Percentiles rank a stretch among this genome's conserved stretches.
Conservation (phyloP, 345 rosid genomes). For the Mangifera indica region DNA sequence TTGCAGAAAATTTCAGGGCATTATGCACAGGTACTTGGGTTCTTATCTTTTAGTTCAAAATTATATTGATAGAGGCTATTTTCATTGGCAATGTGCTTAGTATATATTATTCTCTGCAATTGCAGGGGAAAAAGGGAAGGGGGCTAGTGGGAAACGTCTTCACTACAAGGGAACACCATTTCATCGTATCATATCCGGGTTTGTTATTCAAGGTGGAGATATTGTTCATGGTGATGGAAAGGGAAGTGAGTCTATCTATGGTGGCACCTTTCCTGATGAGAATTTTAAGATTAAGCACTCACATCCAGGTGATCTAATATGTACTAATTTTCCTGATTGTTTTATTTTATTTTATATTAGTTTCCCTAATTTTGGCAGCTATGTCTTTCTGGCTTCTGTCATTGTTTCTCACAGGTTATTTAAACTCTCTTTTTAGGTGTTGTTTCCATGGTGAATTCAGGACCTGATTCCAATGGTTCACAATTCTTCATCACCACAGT, state of each 20-base stretch:
- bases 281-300: conserved; percentile 83
- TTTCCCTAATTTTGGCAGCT: background rate
- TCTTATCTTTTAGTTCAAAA: conserved; percentile 5
- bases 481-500: conserved; percentile 94
- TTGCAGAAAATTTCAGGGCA: conserved; percentile 95
- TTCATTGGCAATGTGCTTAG: background rate
- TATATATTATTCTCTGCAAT: background rate
- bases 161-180: conserved; percentile 80
- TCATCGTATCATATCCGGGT: conserved; percentile 94
- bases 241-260: conserved; percentile 78
- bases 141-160: conserved; percentile 56
- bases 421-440: conserved; percentile 45
- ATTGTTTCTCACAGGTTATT: background rate
- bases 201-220: conserved; percentile 95
- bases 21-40: conserved; percentile 79
- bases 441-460: conserved; percentile 91
- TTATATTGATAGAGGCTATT: background rate
- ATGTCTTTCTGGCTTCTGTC: background rate
- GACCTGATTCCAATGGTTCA: conserved; percentile 91
- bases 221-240: conserved; percentile 68
- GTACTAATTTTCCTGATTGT: conserved; percentile 3
- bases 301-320: conserved; percentile 59
- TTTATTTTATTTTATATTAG: background rate
- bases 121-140: conserved; percentile 72
- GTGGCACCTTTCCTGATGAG: conserved; percentile 84